These are phyloP conservation scores for Acanthochlamys bracteata DNA, from an alignment of 106 monocot species.

Conservation along the genomic window DNA sequence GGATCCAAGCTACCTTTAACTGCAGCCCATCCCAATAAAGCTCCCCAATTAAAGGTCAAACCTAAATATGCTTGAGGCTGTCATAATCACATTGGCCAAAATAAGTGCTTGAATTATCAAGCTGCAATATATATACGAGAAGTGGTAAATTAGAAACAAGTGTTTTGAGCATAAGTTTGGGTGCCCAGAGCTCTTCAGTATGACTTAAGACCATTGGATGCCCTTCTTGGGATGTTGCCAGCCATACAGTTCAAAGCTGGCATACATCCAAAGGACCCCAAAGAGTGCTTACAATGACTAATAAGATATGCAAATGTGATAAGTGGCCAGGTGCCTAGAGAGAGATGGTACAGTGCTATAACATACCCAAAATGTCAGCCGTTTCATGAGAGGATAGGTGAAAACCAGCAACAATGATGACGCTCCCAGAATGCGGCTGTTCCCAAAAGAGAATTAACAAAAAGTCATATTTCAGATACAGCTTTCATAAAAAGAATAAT, in stretches of 20 bases:
- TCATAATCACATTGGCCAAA: constrained; percentile 12
- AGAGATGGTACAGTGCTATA: not conserved
- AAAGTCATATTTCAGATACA: not conserved
- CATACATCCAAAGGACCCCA: too few relatives aligned
- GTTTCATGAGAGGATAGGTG: constrained; percentile 97
- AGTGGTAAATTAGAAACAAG: too few relatives aligned
- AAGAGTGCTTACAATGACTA: too few relatives aligned
- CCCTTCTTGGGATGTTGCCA: too few relatives aligned
- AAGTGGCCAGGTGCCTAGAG: too few relatives aligned
- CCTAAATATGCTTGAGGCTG: constrained; percentile 99
- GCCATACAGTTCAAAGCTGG: too few relatives aligned
- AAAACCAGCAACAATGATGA: constrained; percentile 87
- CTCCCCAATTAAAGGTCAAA: constrained; percentile 99
- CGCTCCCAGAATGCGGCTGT: constrained; percentile 75
- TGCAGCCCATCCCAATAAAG: constrained; percentile 93
- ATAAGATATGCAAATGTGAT: too few relatives aligned
- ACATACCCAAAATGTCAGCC: constrained; percentile 90
- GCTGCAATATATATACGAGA: not conserved
- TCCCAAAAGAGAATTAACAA: constrained; percentile 9
- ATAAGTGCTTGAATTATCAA: constrained; percentile 6
- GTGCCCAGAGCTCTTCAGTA: too few relatives aligned
- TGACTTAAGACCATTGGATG: too few relatives aligned
- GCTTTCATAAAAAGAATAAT: too few relatives aligned
- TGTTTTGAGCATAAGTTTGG: too few relatives aligned
- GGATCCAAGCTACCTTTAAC: constrained; percentile 69